A percentile compares a stretch with the other conserved stretches of the same genome.
These are phyloP conservation scores for Rhodotorula sp. DNA, from an alignment of 1,284 basidiomycete genomes.

Conservation along the genomic window DNA sequence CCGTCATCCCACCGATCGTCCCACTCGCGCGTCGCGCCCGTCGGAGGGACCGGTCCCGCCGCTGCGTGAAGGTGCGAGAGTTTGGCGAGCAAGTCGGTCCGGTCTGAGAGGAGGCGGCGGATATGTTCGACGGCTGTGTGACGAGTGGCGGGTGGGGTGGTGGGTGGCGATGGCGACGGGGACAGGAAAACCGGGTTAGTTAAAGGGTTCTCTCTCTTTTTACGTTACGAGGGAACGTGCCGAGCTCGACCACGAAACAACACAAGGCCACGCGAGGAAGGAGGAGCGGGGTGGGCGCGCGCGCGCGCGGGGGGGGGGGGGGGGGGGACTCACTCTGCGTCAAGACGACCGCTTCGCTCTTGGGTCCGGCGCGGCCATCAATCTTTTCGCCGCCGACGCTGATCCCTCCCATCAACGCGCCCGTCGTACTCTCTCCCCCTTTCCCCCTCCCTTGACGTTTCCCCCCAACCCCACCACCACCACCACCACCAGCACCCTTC, in stretches of 20 bases:
- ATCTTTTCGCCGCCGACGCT: conserved; percentile 59
- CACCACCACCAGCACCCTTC: conserved; percentile 52
- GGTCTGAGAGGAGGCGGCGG: conserved; percentile 61
- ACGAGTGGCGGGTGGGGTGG: not conserved
- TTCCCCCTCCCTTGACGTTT: conserved; percentile 1
- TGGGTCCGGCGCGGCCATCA: conserved; percentile 75
- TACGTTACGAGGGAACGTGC: conserved; percentile 7
- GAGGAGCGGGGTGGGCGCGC: no score
- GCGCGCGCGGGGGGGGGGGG: no score
- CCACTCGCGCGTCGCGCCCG: conserved; percentile 10
- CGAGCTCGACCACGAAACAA: no score
- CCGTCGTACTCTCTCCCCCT: conserved; percentile 19
- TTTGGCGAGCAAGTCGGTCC: conserved; percentile 58
- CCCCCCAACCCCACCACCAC: not conserved
- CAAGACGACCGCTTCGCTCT: conserved; percentile 79
- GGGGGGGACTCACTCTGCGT: conserved; percentile 64
- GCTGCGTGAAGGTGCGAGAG: conserved; percentile 50
- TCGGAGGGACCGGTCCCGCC: not conserved
- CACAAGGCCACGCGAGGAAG: no score
- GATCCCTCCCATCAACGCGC: conserved; percentile 42
- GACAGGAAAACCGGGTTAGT: no score
- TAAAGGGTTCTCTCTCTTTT: not conserved
- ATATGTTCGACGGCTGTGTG: conserved; percentile 76
- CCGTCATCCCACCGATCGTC: conserved; percentile 21
- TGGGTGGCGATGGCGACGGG: no score